Conservation (phyloP, 1,284 basidiomycete species). For the Rhizoctonia solani region DNA sequence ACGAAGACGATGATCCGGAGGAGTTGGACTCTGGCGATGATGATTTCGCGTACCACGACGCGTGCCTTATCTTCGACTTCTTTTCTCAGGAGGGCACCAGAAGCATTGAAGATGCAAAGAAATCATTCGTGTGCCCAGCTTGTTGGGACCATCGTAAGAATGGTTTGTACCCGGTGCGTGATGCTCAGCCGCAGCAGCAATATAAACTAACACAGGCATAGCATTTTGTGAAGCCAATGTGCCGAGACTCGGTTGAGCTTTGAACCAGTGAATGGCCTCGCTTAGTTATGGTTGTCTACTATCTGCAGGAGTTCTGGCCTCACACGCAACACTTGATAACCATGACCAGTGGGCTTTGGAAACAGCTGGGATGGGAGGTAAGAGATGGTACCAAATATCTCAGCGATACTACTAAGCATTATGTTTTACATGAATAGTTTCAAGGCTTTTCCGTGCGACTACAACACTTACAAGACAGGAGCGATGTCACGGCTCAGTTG, state of each 20-base stretch:
- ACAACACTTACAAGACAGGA: not conserved
- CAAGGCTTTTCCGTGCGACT: not conserved
- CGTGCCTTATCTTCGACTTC: not conserved
- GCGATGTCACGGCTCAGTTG: not conserved
- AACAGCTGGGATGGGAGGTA: not conserved
- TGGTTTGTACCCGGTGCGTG: constrained; percentile 16
- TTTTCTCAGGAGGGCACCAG: not conserved
- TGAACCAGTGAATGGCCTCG: not conserved
- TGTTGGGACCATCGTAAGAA: not conserved
- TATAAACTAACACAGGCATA: not conserved
- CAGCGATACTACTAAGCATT: not conserved
- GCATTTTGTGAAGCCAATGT: constrained; percentile 2
- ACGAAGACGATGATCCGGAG: not conserved
- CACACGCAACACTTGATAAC: not conserved
- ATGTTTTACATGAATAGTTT: not conserved
- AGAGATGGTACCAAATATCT: not conserved
- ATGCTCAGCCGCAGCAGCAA: not conserved
- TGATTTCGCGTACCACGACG: not conserved
- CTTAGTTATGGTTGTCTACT: not conserved
- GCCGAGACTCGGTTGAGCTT: not conserved
- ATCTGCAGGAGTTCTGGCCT: constrained; percentile 23
- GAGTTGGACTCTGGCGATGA: not conserved
- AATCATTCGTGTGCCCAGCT: not conserved
- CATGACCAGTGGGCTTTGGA: not conserved
- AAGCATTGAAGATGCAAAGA: not conserved